Percentiles rank a stretch among this genome's conserved stretches.
phyloP scores from a whole-genome alignment of 805 yeast species.

The Yarrowia osloensis region DNA sequence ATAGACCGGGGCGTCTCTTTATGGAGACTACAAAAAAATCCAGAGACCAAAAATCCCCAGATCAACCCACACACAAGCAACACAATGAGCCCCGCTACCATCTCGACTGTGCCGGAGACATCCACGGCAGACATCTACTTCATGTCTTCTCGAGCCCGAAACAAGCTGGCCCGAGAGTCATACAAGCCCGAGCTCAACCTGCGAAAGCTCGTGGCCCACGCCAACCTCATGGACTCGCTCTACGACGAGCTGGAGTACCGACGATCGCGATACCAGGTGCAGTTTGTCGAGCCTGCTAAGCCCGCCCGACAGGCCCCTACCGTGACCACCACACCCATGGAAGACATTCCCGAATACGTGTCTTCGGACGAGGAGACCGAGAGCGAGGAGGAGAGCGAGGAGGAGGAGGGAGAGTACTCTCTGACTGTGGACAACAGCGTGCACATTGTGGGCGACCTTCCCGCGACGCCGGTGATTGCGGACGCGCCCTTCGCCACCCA shows the following conservation, averaged over 20 bases:
- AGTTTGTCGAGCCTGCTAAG: constrained; percentile 11
- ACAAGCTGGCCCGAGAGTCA: constrained; percentile 16
- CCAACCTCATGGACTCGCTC: constrained; percentile 17
- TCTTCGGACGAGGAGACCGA: constrained; percentile 17
- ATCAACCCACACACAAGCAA: background rate
- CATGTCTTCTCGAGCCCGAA: constrained; percentile 18
- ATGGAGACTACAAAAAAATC: background rate
- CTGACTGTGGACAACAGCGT: constrained; percentile 8
- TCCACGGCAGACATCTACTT: constrained; percentile 24
- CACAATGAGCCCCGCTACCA: background rate
- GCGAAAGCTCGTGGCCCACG: constrained; percentile 28
- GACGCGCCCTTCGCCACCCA: constrained; percentile 6
- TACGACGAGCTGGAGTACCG: constrained; percentile 25
- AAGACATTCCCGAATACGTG: constrained; percentile 17
- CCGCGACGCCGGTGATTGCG: background rate
- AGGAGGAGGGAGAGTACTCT: background rate
- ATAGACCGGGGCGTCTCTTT: background rate
- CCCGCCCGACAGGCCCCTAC: background rate
- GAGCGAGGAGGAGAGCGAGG: constrained; percentile 9
- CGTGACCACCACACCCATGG: background rate
- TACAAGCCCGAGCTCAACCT: constrained; percentile 13
- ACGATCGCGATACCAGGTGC: constrained; percentile 18
- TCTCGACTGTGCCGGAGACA: background rate
- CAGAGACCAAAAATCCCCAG: too few relatives aligned
- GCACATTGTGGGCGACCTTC: background rate